Conservation (phyloP, 805 yeast genomes). For the Kuraishia borneana region DNA sequence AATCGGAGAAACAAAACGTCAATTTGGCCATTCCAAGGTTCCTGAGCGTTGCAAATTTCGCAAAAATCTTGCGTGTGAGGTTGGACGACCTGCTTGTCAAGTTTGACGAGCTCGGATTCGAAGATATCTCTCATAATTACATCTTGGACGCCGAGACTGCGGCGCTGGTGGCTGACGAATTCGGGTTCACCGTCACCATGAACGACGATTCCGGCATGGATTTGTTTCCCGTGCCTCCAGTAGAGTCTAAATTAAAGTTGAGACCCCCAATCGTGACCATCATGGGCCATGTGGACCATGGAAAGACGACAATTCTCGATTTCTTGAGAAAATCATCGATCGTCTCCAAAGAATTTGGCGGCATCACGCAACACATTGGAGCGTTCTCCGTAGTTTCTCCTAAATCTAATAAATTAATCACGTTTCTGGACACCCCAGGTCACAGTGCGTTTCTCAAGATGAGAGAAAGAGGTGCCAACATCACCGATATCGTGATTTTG, state of each 20-base stretch:
- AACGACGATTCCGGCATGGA: slow-evolving; percentile 51
- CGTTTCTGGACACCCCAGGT: slow-evolving; percentile 95
- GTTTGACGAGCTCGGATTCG: slow-evolving; percentile 63
- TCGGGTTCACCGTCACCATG: slow-evolving; percentile 53
- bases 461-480: slow-evolving; percentile 93
- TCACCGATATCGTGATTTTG: slow-evolving; percentile 83
- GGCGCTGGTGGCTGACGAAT: slow-evolving; percentile 78
- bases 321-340: slow-evolving; percentile 75
- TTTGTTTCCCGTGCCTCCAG: slow-evolving; percentile 42
- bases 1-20: slow-evolving; percentile 2
- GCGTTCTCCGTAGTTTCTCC: slow-evolving; percentile 88
- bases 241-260: slow-evolving; percentile 32
- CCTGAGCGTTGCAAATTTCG: slow-evolving; percentile 67
- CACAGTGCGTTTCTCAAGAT: slow-evolving; percentile 94
- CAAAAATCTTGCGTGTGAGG: slow-evolving; percentile 59
- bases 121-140: slow-evolving; percentile 57
- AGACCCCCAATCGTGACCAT: slow-evolving; percentile 94
- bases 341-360: slow-evolving; percentile 83
- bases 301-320: slow-evolving; percentile 91
- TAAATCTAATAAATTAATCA: slow-evolving; percentile 59
- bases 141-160: slow-evolving; percentile 84
- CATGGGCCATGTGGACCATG: slow-evolving; percentile 99
- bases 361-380: slow-evolving; percentile 96
- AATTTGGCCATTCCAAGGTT: slow-evolving; percentile 53
- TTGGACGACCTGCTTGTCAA: slow-evolving; percentile 46